Evolutionary conservation across 177 flowering plant genomes (phyloP).

Genomic region (Vitis hybrid): DNA sequence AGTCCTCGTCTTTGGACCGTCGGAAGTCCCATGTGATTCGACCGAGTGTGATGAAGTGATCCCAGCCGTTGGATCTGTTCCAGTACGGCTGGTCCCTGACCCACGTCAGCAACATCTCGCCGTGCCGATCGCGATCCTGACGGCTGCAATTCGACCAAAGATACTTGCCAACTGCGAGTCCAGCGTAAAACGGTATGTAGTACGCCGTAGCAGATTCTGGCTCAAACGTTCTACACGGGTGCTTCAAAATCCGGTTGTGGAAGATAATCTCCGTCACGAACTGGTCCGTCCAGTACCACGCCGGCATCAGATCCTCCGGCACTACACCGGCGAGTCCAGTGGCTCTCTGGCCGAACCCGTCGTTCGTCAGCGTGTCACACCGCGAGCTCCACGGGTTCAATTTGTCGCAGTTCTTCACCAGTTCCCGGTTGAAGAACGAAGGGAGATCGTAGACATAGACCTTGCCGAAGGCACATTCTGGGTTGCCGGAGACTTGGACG

Average conservation of each 20-base stretch:
- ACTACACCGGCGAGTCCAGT: conserved; percentile 31
- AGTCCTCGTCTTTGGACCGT: conserved; percentile 56
- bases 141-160: conserved; percentile 52
- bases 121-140: conserved; percentile 58
- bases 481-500: background rate
- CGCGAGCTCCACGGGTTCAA: conserved; percentile 74
- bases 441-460: conserved; percentile 83
- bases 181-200: conserved; percentile 87
- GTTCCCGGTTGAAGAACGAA: conserved; percentile 44
- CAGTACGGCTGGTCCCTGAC: conserved; percentile 47
- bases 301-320: conserved; percentile 37
- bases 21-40: conserved; percentile 92
- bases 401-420: conserved; percentile 45
- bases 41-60: conserved; percentile 83
- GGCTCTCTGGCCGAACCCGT: conserved; percentile 66
- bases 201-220: conserved; percentile 72
- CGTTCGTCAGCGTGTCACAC: conserved; percentile 60
- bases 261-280: conserved; percentile 72
- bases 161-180: conserved; percentile 75
- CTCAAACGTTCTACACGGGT: conserved; percentile 64
- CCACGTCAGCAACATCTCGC: conserved; percentile 58
- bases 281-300: conserved; percentile 87
- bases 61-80: conserved; percentile 71
- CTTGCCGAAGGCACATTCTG: conserved; percentile 39
- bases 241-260: conserved; percentile 65